Evolutionary conservation across 768 basidiomycete species (phyloP).

Genomic region (Trametes cubensis): DNA sequence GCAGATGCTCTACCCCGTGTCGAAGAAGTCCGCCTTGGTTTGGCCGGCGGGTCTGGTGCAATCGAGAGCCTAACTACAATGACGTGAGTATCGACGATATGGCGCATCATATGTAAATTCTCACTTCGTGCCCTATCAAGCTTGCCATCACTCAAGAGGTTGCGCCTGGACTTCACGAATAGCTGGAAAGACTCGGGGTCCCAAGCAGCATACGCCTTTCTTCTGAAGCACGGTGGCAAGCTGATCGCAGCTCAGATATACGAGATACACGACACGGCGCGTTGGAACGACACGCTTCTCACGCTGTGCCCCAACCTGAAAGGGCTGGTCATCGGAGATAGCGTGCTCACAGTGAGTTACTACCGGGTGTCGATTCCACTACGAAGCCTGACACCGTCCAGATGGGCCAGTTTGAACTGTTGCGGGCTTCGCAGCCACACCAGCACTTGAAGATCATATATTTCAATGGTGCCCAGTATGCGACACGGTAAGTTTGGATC

Average conservation of each 20-base stretch:
- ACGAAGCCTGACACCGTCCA: neutral
- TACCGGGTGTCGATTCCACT: neutral
- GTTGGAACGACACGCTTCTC: neutral
- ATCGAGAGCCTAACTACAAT: neutral
- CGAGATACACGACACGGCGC: neutral
- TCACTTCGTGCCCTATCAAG: neutral
- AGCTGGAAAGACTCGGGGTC: neutral
- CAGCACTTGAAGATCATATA: neutral
- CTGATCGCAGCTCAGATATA: neutral
- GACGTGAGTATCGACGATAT: neutral
- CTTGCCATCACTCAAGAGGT: neutral
- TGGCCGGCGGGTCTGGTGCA: neutral
- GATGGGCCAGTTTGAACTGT: neutral
- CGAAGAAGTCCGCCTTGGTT: neutral
- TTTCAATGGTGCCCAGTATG: neutral
- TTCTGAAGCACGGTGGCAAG: neutral
- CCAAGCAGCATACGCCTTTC: neutral
- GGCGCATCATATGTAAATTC: neutral
- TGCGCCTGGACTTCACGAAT: neutral
- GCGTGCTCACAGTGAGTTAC: neutral
- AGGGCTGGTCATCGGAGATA: neutral
- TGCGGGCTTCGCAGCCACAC: neutral
- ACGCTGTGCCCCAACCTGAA: neutral
- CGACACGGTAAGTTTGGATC: neutral
- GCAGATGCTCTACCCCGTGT: neutral